Evolutionary conservation across 1,139 yeast species (phyloP).

Genomic region (Saccharomyces hybrid): DNA sequence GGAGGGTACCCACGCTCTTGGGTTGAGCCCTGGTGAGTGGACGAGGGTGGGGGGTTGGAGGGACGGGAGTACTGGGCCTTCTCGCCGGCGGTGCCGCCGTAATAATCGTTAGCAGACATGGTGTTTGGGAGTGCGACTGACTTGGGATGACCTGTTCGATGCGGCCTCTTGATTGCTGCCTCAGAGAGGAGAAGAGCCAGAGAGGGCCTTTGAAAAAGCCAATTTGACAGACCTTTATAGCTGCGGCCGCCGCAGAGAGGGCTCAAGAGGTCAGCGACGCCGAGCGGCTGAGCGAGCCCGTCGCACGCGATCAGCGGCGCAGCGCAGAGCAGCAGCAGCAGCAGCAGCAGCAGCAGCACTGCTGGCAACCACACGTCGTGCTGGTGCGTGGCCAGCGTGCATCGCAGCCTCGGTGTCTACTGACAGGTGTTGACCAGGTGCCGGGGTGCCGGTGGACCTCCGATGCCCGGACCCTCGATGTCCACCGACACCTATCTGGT

Average conservation of each 20-base stretch:
- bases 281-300: conserved; percentile 1
- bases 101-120: conserved; percentile 30
- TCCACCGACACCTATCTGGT: not conserved
- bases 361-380: not conserved
- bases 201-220: not conserved
- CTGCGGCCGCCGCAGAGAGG: not conserved
- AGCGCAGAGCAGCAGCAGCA: not conserved
- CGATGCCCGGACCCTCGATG: not conserved
- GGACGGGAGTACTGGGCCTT: conserved; percentile 18
- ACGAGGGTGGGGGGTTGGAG: not conserved
- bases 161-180: not conserved
- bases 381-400: not conserved
- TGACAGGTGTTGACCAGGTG: not conserved
- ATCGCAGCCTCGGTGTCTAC: not conserved
- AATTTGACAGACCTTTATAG: not conserved
- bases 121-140: not conserved
- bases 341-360: not conserved
- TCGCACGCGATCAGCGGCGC: not conserved
- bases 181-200: not conserved
- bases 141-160: not conserved
- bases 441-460: not conserved
- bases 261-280: not conserved
- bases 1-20: not conserved
- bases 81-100: conserved; percentile 16
- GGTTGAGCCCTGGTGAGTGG: not conserved